phyloP scores from a whole-genome alignment of 257 asterid genomes.

The Solanum gracilifrons region DNA sequence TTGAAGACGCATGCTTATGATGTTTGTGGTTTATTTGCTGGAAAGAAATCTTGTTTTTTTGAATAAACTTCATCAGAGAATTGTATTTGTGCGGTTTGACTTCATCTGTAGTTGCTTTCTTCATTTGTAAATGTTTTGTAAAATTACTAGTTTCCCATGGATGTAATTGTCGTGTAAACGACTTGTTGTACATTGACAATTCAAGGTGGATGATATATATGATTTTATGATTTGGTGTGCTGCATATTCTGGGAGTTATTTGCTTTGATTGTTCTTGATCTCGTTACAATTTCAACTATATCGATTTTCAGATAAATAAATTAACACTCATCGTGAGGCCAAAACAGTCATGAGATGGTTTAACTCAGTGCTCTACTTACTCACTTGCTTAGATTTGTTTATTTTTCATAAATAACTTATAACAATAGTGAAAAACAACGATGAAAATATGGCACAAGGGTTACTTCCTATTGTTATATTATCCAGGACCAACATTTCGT shows the following conservation, averaged over 20 bases:
- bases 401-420: not conserved
- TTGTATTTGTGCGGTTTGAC: not conserved
- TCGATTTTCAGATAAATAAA: too few relatives aligned
- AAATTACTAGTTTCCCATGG: not conserved
- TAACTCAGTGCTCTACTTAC: not conserved
- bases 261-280: not conserved
- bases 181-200: not conserved
- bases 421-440: not conserved
- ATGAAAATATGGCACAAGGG: not conserved
- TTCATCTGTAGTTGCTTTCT: not conserved
- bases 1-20: not conserved
- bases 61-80: not conserved
- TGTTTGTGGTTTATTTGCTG: not conserved
- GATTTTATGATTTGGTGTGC: not conserved
- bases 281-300: too few relatives aligned
- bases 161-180: not conserved
- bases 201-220: not conserved
- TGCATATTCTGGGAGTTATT: not conserved
- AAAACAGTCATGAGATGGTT: not conserved
- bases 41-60: not conserved
- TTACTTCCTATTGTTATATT: not conserved
- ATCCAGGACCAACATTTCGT: not conserved
- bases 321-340: not conserved
- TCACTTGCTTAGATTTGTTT: not conserved
- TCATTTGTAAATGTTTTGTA: not conserved